Percentiles rank a stretch among this genome's conserved stretches.
These are phyloP conservation scores for Radiomyces spectabilis DNA, from an alignment of 192 early-diverging fungal species.

Conservation along the genomic window DNA sequence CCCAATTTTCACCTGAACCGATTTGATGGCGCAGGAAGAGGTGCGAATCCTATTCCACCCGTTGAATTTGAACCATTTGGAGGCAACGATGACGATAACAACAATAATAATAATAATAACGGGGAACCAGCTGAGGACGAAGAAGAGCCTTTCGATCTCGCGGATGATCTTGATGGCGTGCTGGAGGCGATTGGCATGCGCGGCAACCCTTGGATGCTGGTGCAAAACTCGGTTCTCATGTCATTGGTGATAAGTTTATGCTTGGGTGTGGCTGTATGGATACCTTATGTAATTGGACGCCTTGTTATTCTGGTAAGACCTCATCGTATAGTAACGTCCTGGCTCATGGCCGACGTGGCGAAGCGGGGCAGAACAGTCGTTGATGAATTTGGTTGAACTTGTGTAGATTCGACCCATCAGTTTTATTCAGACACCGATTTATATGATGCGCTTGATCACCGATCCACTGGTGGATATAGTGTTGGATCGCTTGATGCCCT, in stretches of 20 bases:
- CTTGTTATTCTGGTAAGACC: constrained; percentile 36
- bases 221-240: constrained; percentile 80
- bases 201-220: constrained; percentile 69
- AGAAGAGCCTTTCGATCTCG: constrained; percentile 44
- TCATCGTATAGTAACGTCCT: too few relatives aligned
- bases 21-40: too few relatives aligned
- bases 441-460: constrained; percentile 50
- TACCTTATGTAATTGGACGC: constrained; percentile 66
- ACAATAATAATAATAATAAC: not conserved
- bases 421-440: constrained; percentile 43
- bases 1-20: too few relatives aligned
- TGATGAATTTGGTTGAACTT: too few relatives aligned
- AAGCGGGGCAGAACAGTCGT: too few relatives aligned
- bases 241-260: constrained; percentile 64
- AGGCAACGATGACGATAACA: not conserved
- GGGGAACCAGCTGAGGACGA: constrained; percentile 14
- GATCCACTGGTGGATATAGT: constrained; percentile 70
- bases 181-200: constrained; percentile 88
- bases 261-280: constrained; percentile 62
- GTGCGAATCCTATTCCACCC: not conserved
- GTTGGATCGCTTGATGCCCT: constrained; percentile 45
- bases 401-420: constrained; percentile 41
- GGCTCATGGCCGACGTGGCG: too few relatives aligned
- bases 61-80: not conserved
- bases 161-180: constrained; percentile 66